These are phyloP conservation scores for Rhizopus sp. DNA, from an alignment of 371 early-diverging fungal genomes.

Conservation along the genomic window DNA sequence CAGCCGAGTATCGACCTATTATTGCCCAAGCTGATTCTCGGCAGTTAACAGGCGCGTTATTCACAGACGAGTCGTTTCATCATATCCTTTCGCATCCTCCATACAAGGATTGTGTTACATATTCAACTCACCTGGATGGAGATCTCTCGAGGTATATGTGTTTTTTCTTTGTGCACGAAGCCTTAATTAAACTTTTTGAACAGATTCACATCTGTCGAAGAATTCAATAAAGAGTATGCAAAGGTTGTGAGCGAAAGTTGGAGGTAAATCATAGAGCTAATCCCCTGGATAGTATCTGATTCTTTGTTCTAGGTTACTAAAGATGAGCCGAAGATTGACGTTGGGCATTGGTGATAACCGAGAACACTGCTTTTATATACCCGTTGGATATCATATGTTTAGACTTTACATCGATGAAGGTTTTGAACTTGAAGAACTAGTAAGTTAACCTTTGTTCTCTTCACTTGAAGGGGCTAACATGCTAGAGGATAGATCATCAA, in stretches of 20 bases:
- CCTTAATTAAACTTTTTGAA: not conserved
- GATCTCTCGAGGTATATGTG: slow-evolving; percentile 67
- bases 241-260: slow-evolving; percentile 74
- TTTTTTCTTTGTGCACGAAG: not conserved
- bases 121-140: slow-evolving; percentile 75
- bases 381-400: slow-evolving; percentile 82
- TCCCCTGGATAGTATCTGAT: not conserved
- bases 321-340: slow-evolving; percentile 72
- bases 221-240: slow-evolving; percentile 78
- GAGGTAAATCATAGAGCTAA: slow-evolving; percentile 42
- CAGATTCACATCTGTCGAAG: slow-evolving; percentile 71
- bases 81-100: slow-evolving; percentile 92
- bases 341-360: slow-evolving; percentile 93
- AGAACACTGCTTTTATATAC: slow-evolving; percentile 86
- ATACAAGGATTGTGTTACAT: slow-evolving; percentile 90
- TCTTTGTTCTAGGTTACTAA: slow-evolving; percentile 57
- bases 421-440: slow-evolving; percentile 87
- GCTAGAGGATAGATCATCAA: slow-evolving; percentile 66
- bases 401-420: slow-evolving; percentile 81
- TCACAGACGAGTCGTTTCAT: slow-evolving; percentile 72
- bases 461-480: not conserved
- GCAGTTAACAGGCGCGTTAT: slow-evolving; percentile 56
- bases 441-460: slow-evolving; percentile 19
- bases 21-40: slow-evolving; percentile 83
- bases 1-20: slow-evolving; percentile 80